Evolutionary conservation across 2,329 filamentous ascomycete species (phyloP).

Genomic region (Neoascochyta sp.): DNA sequence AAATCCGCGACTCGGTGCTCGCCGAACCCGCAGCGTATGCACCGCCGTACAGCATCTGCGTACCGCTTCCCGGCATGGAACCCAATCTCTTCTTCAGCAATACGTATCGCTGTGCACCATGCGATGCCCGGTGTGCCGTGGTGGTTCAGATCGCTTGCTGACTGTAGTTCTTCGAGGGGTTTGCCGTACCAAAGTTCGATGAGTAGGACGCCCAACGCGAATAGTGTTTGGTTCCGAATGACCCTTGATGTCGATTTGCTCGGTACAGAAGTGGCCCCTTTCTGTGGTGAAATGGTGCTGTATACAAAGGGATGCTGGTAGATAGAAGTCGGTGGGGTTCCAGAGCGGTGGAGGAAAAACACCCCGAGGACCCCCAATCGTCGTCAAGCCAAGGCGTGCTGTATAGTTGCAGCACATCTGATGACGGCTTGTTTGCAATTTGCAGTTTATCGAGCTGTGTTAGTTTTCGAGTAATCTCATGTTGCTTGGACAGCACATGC

Average conservation of each 20-base stretch:
- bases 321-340: conserved; percentile 4
- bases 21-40: conserved; percentile 17
- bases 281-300: conserved; percentile 3
- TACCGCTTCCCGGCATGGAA: conserved; percentile 12
- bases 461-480: conserved; percentile 5
- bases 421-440: conserved; percentile 16
- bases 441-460: conserved; percentile 14
- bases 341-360: conserved; percentile 16
- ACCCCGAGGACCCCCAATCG: conserved; percentile 14
- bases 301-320: conserved; percentile 19
- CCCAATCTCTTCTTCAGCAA: conserved; percentile 7
- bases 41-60: conserved; percentile 12
- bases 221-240: conserved; percentile 30
- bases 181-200: conserved; percentile 34
- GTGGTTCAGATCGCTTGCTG: conserved; percentile 7
- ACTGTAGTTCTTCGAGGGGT: conserved; percentile 19
- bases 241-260: conserved; percentile 5
- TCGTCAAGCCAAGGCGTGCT: conserved; percentile 23
- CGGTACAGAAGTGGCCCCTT: no score
- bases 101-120: conserved; percentile 11
- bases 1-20: conserved; percentile 9
- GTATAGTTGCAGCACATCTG: conserved; percentile 19
- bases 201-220: conserved; percentile 32
- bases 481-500: conserved; percentile 5
- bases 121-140: conserved; percentile 9